Evolutionary conservation across 306 rosid genomes (phyloP).

Genomic region (Dalbergia cochinchinensis): DNA sequence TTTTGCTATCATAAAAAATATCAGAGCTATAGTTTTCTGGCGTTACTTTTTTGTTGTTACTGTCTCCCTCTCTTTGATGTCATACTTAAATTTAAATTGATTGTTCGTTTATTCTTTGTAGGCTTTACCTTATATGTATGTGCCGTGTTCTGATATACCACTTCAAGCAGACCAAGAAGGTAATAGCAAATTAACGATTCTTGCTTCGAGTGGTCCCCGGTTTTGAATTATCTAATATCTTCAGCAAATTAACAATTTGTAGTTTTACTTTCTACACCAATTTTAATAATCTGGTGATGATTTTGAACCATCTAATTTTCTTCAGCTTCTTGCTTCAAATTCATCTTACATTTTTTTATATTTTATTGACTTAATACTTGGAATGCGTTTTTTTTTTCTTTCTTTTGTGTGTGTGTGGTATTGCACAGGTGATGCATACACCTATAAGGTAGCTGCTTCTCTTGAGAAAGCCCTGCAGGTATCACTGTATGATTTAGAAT

Average conservation of each 20-base stretch:
- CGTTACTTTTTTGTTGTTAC: constrained; percentile 24
- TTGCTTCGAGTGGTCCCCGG: not conserved
- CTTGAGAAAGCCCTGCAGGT: constrained; percentile 95
- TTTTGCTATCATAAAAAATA: not conserved
- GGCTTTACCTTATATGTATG: constrained; percentile 87
- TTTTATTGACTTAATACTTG: not conserved
- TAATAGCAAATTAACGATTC: constrained; percentile 44
- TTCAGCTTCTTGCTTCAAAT: constrained; percentile 11
- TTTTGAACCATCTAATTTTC: constrained; percentile 28
- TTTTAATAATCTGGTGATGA: constrained; percentile 27
- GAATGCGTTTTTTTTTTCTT: not conserved
- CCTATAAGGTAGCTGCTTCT: constrained; percentile 62
- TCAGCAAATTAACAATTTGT: not conserved
- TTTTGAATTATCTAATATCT: not conserved
- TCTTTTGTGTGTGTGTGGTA: constrained; percentile 4
- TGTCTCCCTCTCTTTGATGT: not conserved
- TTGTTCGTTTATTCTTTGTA: constrained; percentile 49
- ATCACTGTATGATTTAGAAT: constrained; percentile 45
- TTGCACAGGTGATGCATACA: constrained; percentile 68
- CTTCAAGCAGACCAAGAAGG: constrained; percentile 64
- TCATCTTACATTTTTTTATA: constrained; percentile 4
- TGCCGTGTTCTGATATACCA: constrained; percentile 77
- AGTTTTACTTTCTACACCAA: not conserved
- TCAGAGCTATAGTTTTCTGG: not conserved
- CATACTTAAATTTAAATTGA: constrained; percentile 22